Conservation (phyloP, 2,329 filamentous ascomycete species). For the Ophiostoma tasmaniense region DNA sequence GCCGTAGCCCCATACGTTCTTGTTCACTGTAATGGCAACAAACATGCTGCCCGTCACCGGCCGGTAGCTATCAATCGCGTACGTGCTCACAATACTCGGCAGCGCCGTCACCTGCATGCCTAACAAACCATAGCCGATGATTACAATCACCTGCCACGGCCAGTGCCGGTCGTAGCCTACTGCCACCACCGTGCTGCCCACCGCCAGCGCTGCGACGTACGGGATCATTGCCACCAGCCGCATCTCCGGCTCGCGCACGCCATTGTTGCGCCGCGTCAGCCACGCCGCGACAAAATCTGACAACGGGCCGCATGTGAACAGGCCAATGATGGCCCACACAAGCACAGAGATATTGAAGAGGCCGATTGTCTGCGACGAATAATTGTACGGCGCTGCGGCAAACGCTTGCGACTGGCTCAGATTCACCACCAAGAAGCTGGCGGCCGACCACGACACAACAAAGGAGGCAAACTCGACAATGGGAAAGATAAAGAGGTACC, state of each 20-base stretch:
- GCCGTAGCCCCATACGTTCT: slow-evolving; percentile 27
- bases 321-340: slow-evolving; percentile 34
- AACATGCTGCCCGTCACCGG: slow-evolving; percentile 44
- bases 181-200: slow-evolving; percentile 38
- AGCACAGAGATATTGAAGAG: slow-evolving; percentile 42
- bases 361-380: slow-evolving; percentile 34
- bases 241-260: slow-evolving; percentile 30
- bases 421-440: slow-evolving; percentile 46
- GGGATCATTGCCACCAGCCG: slow-evolving; percentile 37
- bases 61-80: slow-evolving; percentile 57
- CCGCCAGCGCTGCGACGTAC: slow-evolving; percentile 36
- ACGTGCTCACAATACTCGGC: slow-evolving; percentile 49
- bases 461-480: slow-evolving; percentile 56
- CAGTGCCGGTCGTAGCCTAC: slow-evolving; percentile 40
- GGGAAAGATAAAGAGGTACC: slow-evolving; percentile 53
- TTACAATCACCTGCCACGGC: slow-evolving; percentile 40
- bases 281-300: slow-evolving; percentile 36
- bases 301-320: slow-evolving; percentile 35
- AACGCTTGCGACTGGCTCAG: slow-evolving; percentile 44
- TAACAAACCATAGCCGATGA: slow-evolving; percentile 36
- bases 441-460: slow-evolving; percentile 43
- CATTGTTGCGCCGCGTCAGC: slow-evolving; percentile 32
- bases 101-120: slow-evolving; percentile 37
- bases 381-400: slow-evolving; percentile 35
- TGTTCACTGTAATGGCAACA: slow-evolving; percentile 25